Evolutionary conservation across 306 rosid genomes (phyloP).

Genomic region (Gastrolobium villosum): DNA sequence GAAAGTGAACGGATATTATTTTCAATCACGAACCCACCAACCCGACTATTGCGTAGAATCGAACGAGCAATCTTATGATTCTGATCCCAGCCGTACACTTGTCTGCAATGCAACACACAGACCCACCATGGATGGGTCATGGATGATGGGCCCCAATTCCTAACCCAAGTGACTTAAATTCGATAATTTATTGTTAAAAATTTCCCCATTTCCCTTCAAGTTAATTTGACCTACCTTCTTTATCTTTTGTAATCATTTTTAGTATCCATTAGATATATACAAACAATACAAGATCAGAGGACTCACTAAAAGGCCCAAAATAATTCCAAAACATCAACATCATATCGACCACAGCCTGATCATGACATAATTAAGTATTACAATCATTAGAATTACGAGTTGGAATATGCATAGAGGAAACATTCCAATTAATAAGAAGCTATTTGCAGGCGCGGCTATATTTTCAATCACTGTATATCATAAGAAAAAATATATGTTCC

Average conservation of each 20-base stretch:
- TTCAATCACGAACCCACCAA: slow-evolving; percentile 40
- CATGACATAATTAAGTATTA: slow-evolving; percentile 17
- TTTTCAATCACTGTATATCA: background rate
- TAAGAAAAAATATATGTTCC: too few species aligned
- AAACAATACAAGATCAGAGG: background rate
- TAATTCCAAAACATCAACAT: slow-evolving; percentile 49
- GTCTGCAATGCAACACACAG: background rate
- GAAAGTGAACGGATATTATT: background rate
- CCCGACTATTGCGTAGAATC: slow-evolving; percentile 6
- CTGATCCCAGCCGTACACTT: slow-evolving; percentile 14
- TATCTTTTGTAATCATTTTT: slow-evolving; percentile 42
- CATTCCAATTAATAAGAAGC: slow-evolving; percentile 31
- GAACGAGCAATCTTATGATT: slow-evolving; percentile 20
- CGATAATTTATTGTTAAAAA: background rate
- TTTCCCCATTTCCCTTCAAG: background rate
- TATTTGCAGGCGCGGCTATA: background rate
- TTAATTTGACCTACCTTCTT: slow-evolving; percentile 32
- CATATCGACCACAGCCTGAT: slow-evolving; percentile 7
- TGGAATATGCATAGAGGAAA: slow-evolving; percentile 27
- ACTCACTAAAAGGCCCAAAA: background rate
- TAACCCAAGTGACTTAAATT: slow-evolving; percentile 5
- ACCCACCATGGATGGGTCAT: slow-evolving; percentile 30
- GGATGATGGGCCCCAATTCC: slow-evolving; percentile 12
- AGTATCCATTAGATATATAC: background rate
- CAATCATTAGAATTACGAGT: slow-evolving; percentile 16